A percentile compares a stretch with the other conserved stretches of the same genome.
Conservation (phyloP, 768 basidiomycete genomes). For the Strobilomyces dryophilus region DNA sequence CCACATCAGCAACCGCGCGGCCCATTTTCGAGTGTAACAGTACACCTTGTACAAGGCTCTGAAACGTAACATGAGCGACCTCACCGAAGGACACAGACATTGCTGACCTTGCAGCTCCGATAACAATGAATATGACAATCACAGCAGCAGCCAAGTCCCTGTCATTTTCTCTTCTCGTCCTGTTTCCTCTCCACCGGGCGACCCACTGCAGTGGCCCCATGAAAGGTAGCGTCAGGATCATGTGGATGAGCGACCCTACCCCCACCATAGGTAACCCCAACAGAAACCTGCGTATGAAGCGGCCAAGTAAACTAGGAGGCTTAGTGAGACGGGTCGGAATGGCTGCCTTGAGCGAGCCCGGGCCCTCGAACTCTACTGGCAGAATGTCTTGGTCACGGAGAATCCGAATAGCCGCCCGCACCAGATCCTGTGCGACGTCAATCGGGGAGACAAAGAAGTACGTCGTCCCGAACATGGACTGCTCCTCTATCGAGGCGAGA, state of each 20-base stretch:
- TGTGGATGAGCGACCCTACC: conserved; percentile 69
- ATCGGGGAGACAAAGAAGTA: conserved; percentile 50
- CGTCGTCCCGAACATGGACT: conserved; percentile 32
- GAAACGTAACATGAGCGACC: conserved; percentile 9
- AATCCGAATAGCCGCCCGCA: conserved; percentile 59
- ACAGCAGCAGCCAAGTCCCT: conserved; percentile 65
- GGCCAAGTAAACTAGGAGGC: conserved; percentile 46
- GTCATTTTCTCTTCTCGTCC: conserved; percentile 47
- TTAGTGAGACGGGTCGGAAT: conserved; percentile 20
- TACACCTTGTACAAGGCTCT: conserved; percentile 76
- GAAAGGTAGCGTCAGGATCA: conserved; percentile 61
- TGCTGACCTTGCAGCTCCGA: conserved; percentile 60
- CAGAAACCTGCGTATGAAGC: conserved; percentile 66
- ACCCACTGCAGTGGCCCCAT: conserved; percentile 68
- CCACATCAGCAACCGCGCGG: conserved; percentile 58
- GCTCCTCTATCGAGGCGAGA: conserved; percentile 58
- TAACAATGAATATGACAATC: conserved; percentile 53
- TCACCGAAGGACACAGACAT: neutral
- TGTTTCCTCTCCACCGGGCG: conserved; percentile 58
- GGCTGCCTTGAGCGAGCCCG: conserved; percentile 14
- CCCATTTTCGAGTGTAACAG: conserved; percentile 51
- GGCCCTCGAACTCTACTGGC: conserved; percentile 24
- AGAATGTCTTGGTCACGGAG: conserved; percentile 53
- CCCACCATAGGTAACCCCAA: conserved; percentile 77
- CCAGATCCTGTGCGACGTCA: conserved; percentile 55